Evolutionary conservation across 306 rosid genomes (phyloP).

Genomic region (Trifolium dubium): DNA sequence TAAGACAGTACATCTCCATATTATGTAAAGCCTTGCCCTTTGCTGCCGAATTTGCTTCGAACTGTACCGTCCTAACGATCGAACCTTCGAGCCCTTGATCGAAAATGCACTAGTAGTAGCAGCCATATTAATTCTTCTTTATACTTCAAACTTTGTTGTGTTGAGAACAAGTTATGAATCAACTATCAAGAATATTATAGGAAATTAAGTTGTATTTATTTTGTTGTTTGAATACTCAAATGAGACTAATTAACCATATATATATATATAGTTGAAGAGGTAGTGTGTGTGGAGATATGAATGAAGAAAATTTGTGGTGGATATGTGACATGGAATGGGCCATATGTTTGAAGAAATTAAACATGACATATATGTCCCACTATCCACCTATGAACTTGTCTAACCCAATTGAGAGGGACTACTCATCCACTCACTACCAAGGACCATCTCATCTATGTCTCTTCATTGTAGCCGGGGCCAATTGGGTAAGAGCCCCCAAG

Average conservation of each 20-base stretch:
- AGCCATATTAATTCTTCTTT: slow-evolving; percentile 45
- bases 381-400: slow-evolving; percentile 47
- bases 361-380: slow-evolving; percentile 43
- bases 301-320: slow-evolving; percentile 61
- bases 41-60: slow-evolving; percentile 82
- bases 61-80: slow-evolving; percentile 61
- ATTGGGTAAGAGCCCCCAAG: too few relatives aligned
- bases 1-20: slow-evolving; percentile 91
- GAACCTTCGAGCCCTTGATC: slow-evolving; percentile 58
- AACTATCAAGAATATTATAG: not conserved
- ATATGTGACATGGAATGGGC: slow-evolving; percentile 48
- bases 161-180: not conserved
- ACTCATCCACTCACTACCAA: slow-evolving; percentile 50
- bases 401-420: slow-evolving; percentile 59
- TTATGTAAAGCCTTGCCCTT: slow-evolving; percentile 83
- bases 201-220: slow-evolving; percentile 21
- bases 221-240: slow-evolving; percentile 26
- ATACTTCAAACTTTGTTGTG: slow-evolving; percentile 20
- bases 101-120: slow-evolving; percentile 54
- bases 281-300: slow-evolving; percentile 48
- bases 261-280: slow-evolving; percentile 32
- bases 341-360: slow-evolving; percentile 40
- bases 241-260: slow-evolving; percentile 15
- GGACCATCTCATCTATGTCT: slow-evolving; percentile 50
- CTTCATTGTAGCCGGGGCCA: slow-evolving; percentile 3